Evolutionary conservation across 1,284 basidiomycete genomes (phyloP).

Genomic region (Ganoderma lucidum): DNA sequence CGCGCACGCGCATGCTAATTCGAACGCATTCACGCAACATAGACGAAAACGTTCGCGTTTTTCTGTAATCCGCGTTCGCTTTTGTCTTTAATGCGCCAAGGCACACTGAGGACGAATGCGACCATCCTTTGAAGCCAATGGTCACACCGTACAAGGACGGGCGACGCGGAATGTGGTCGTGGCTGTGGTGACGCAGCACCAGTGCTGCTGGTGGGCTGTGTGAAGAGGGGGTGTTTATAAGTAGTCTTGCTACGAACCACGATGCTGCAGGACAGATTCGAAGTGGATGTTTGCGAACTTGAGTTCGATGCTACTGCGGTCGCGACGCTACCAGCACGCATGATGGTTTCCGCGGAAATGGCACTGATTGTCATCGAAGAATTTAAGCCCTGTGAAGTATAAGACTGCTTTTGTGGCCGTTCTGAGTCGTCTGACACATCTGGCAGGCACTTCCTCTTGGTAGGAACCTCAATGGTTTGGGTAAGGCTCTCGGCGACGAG

Average conservation of each 20-base stretch:
- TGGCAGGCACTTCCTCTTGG: conserved; percentile 11
- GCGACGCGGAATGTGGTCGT: too few relatives aligned
- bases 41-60: too few relatives aligned
- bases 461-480: background rate
- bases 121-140: too few relatives aligned
- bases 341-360: background rate
- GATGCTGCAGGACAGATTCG: background rate
- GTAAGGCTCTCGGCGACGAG: background rate
- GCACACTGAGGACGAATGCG: too few relatives aligned
- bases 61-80: too few relatives aligned
- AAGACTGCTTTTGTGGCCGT: conserved; percentile 1
- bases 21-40: too few relatives aligned
- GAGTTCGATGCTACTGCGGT: conserved; percentile 5
- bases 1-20: too few relatives aligned
- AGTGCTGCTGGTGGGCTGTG: background rate
- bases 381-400: background rate
- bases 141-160: too few relatives aligned
- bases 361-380: background rate
- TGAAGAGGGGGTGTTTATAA: background rate
- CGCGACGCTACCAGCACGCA: conserved; percentile 16
- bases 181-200: too few relatives aligned
- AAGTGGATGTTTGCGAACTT: background rate
- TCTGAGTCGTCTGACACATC: background rate
- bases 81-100: too few relatives aligned
- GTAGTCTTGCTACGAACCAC: background rate